These are phyloP conservation scores for Perilla frutescens DNA, from an alignment of 257 asterid species.

Conservation along the genomic window DNA sequence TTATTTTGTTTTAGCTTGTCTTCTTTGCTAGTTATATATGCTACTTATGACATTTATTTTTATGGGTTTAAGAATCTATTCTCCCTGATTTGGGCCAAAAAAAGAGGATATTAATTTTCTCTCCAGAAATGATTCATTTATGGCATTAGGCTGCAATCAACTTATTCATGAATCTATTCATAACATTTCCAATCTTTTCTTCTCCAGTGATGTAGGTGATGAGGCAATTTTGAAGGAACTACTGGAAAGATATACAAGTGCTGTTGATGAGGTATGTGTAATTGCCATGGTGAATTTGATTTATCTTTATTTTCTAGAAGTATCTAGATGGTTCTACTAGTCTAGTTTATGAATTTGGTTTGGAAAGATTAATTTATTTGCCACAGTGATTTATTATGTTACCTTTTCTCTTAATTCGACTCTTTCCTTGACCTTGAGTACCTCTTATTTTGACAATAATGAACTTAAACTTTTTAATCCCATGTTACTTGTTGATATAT, in stretches of 20 bases:
- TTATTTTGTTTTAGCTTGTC: background rate
- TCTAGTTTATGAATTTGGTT: background rate
- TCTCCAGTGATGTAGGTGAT: conserved; percentile 82
- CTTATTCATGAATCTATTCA: conserved; percentile 15
- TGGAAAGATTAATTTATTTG: background rate
- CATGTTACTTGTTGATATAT: conserved; percentile 9
- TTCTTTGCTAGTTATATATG: conserved; percentile 17
- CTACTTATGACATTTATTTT: conserved; percentile 19
- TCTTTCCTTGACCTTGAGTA: conserved; percentile 2
- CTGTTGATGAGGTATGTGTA: conserved; percentile 71
- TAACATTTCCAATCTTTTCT: conserved; percentile 37
- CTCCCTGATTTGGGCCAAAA: conserved; percentile 19
- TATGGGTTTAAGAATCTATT: conserved; percentile 4
- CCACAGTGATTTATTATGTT: conserved; percentile 21
- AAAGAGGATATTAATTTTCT: background rate
- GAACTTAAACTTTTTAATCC: background rate
- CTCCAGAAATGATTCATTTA: background rate
- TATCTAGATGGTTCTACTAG: conserved; percentile 28
- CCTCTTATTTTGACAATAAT: background rate
- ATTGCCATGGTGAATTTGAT: conserved; percentile 20
- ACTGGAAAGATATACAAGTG: conserved; percentile 66
- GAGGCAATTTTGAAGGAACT: conserved; percentile 85
- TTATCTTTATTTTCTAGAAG: conserved; percentile 21
- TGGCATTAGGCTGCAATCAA: conserved; percentile 24
- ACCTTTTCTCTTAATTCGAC: background rate